phyloP scores from a whole-genome alignment of 352 stramenopile species.

The Pythium sp. region DNA sequence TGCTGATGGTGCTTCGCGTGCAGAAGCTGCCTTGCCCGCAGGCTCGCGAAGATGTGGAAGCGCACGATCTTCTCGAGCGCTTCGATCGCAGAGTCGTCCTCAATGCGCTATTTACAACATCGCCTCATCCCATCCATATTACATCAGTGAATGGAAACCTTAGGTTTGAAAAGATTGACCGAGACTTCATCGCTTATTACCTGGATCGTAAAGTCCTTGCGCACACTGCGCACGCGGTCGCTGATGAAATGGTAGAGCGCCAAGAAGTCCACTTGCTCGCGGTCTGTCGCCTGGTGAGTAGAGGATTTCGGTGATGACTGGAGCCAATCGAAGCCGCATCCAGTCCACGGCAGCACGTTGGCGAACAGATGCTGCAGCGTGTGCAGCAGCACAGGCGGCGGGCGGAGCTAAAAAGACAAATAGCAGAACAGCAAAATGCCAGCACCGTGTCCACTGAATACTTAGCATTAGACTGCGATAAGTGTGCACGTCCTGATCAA shows the following conservation, averaged over 20 bases:
- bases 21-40: conserved; percentile 38
- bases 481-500: not conserved
- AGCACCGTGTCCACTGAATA: too few species aligned
- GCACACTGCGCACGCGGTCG: conserved; percentile 66
- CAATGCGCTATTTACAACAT: conserved; percentile 28
- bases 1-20: conserved; percentile 12
- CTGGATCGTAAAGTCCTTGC: conserved; percentile 73
- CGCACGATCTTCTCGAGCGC: conserved; percentile 47
- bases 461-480: too few species aligned
- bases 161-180: not conserved
- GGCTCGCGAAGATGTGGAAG: conserved; percentile 55
- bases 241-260: conserved; percentile 68
- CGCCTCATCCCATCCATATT: not conserved
- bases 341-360: conserved; percentile 29
- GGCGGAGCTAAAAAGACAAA: conserved; percentile 25
- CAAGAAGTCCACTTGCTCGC: conserved; percentile 33
- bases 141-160: not conserved
- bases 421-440: not conserved
- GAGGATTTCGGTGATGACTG: too few species aligned
- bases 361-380: conserved; percentile 48
- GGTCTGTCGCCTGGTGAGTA: not conserved
- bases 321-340: conserved; percentile 33
- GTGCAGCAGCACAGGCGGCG: conserved; percentile 30
- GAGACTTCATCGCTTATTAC: not conserved
- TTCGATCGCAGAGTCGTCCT: conserved; percentile 27